A percentile compares a stretch with the other conserved stretches of the same genome.
Conservation (phyloP, 1,284 basidiomycete species). For the Ceratobasidium sp. region DNA sequence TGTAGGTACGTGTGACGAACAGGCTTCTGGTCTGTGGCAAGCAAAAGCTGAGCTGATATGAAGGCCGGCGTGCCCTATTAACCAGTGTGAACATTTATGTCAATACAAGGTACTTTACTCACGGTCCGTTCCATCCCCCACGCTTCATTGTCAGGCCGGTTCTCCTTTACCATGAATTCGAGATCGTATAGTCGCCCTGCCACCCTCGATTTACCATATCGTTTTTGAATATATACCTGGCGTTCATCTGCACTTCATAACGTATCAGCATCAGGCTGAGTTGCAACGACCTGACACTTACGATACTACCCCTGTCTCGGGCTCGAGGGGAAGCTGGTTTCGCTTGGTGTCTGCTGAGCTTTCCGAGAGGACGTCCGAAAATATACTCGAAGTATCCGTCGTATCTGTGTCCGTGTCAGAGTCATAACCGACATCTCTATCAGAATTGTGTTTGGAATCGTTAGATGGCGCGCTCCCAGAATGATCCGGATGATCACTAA, state of each 20-base stretch:
- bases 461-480: neutral
- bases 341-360: neutral
- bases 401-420: slow-evolving; percentile 9
- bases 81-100: no score
- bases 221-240: neutral
- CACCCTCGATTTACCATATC: neutral
- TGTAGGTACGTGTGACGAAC: slow-evolving; percentile 30
- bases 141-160: neutral
- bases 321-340: neutral
- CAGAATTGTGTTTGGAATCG: neutral
- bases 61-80: slow-evolving; percentile 4
- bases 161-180: slow-evolving; percentile 16
- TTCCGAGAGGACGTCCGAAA: neutral
- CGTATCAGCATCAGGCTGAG: neutral
- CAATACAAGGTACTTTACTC: neutral
- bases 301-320: neutral
- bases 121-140: neutral
- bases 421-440: neutral
- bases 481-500: neutral
- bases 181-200: slow-evolving; percentile 8
- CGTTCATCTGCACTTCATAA: neutral
- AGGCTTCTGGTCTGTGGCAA: neutral
- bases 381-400: neutral
- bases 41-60: neutral
- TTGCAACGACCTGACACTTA: neutral